These are phyloP conservation scores for Starmerella geochares DNA, from an alignment of 805 yeast genomes.

Conservation along the genomic window DNA sequence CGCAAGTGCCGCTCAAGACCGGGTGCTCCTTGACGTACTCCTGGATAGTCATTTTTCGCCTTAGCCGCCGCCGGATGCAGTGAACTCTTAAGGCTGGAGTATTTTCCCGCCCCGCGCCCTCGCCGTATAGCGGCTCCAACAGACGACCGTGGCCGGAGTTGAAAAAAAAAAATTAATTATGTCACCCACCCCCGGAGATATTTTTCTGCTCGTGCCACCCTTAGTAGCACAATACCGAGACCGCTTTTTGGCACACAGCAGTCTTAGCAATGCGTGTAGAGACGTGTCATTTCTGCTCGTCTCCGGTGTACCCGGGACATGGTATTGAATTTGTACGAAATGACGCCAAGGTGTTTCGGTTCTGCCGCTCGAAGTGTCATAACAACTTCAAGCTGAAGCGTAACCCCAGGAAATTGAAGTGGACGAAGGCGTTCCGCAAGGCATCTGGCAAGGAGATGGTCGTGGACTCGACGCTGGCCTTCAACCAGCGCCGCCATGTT, in stretches of 20 bases:
- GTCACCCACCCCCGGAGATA: constrained; percentile 2
- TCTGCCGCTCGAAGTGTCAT: constrained; percentile 97
- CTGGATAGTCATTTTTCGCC: constrained; percentile 16
- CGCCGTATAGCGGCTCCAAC: constrained; percentile 6
- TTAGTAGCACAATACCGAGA: neutral
- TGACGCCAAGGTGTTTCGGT: constrained; percentile 94
- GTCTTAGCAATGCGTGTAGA: constrained; percentile 31
- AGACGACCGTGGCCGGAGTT: neutral
- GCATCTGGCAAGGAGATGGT: constrained; percentile 98
- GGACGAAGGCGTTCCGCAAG: constrained; percentile 99
- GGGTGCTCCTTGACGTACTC: constrained; percentile 49
- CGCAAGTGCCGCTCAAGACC: constrained; percentile 59
- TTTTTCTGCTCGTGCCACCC: neutral
- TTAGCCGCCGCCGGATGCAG: too few relatives aligned
- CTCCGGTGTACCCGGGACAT: constrained; percentile 89
- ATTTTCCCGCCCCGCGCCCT: constrained; percentile 1
- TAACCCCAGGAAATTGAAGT: constrained; percentile 92
- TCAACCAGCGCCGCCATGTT: constrained; percentile 94
- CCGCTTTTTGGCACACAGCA: neutral
- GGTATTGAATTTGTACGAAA: constrained; percentile 97
- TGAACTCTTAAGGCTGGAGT: too few relatives aligned
- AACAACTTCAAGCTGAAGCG: constrained; percentile 95
- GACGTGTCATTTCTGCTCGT: constrained; percentile 92
- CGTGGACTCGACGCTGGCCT: constrained; percentile 90
- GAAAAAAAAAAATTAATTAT: neutral